phyloP scores from a whole-genome alignment of 2,329 filamentous ascomycete genomes.

The Aspergillus sp. region DNA sequence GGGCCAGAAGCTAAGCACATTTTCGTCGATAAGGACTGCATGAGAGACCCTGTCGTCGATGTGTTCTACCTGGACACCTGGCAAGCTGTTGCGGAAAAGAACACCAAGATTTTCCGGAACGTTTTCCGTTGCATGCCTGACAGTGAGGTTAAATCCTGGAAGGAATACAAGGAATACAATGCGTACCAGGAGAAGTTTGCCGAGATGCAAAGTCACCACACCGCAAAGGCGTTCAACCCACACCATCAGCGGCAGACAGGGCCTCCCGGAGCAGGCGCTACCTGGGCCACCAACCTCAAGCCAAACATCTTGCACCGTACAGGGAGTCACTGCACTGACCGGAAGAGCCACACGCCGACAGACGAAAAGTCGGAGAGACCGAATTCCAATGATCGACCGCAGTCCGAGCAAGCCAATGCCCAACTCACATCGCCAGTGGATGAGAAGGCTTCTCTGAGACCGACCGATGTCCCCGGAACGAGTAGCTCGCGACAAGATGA shows the following conservation, averaged over 20 bases:
- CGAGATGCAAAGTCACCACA: conserved; percentile 63
- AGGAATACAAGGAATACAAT: conserved; percentile 84
- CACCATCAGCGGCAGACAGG: conserved; percentile 48
- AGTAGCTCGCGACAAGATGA: conserved; percentile 32
- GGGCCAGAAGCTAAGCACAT: conserved; percentile 72
- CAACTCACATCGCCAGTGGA: conserved; percentile 39
- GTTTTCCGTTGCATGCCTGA: conserved; percentile 98
- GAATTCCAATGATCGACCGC: conserved; percentile 40
- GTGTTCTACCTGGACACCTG: conserved; percentile 87
- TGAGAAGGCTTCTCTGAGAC: conserved; percentile 50
- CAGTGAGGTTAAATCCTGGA: conserved; percentile 90
- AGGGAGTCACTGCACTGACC: conserved; percentile 35
- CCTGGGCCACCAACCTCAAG: conserved; percentile 29
- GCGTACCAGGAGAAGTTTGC: conserved; percentile 79
- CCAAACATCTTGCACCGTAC: conserved; percentile 34
- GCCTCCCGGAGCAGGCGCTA: conserved; percentile 41
- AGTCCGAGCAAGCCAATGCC: conserved; percentile 33
- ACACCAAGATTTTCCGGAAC: conserved; percentile 89
- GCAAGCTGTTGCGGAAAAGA: conserved; percentile 86
- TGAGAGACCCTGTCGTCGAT: conserved; percentile 84
- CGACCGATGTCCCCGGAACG: conserved; percentile 32
- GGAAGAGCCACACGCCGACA: conserved; percentile 33
- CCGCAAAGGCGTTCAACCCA: conserved; percentile 53
- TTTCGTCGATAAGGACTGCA: conserved; percentile 84
- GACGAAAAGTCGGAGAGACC: conserved; percentile 44